These are phyloP conservation scores for Chamaecyparis obtusa DNA, from an alignment of 75 land plant species.

Conservation along the genomic window DNA sequence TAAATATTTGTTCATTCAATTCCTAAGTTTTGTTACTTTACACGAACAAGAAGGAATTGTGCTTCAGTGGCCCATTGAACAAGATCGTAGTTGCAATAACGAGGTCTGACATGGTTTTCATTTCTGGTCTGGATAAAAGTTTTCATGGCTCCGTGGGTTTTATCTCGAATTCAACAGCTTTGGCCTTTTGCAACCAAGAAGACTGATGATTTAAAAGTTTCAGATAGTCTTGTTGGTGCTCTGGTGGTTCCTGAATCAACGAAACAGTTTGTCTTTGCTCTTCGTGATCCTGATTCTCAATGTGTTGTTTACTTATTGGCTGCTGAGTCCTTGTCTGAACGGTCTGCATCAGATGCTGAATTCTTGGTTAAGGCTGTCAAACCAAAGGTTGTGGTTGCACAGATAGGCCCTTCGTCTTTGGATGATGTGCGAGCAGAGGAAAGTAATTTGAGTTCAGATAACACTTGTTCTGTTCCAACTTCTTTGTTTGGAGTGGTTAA, in stretches of 20 bases:
- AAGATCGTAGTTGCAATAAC: background rate
- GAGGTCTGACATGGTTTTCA: conserved; percentile 2
- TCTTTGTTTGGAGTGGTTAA: conserved; percentile 56
- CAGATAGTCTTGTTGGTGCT: conserved; percentile 37
- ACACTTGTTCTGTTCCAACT: conserved; percentile 40
- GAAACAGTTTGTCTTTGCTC: conserved; percentile 67
- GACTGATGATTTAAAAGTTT: conserved; percentile 46
- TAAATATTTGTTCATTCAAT: background rate
- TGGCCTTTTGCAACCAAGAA: conserved; percentile 49
- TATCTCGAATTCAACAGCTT: conserved; percentile 17
- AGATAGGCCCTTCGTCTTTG: conserved; percentile 34
- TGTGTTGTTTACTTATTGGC: conserved; percentile 66
- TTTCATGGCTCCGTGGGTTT: conserved; percentile 19
- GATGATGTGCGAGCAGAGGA: conserved; percentile 36
- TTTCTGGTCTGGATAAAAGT: conserved; percentile 6
- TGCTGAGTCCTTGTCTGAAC: conserved; percentile 62
- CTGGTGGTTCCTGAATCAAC: conserved; percentile 59
- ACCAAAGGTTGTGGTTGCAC: conserved; percentile 76
- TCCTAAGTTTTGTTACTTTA: background rate
- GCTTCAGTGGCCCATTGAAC: background rate
- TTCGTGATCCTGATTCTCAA: conserved; percentile 42
- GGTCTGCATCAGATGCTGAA: conserved; percentile 62
- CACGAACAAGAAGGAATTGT: background rate
- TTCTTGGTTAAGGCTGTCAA: conserved; percentile 46
- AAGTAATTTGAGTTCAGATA: conserved; percentile 11